phyloP scores from a whole-genome alignment of 208 protist species.

The Strigomonas culicis region DNA sequence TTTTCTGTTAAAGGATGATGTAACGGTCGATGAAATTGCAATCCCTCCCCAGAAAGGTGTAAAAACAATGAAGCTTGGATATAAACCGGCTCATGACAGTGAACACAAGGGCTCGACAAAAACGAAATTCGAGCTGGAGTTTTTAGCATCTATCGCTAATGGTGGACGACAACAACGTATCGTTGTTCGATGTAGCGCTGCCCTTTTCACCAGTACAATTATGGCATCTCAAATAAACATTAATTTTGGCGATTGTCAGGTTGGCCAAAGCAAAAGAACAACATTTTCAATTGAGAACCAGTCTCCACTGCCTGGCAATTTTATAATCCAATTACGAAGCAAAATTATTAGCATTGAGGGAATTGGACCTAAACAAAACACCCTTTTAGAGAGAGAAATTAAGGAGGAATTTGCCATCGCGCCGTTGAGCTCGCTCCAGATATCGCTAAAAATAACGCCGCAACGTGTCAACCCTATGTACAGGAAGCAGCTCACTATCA shows the following conservation, averaged over 20 bases:
- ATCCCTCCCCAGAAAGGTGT: conserved; percentile 41
- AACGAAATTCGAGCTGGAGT: conserved; percentile 74
- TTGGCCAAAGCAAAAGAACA: conserved; percentile 69
- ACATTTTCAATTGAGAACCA: conserved; percentile 79
- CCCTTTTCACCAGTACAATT: conserved; percentile 82
- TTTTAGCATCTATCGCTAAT: conserved; percentile 30
- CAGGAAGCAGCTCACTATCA: conserved; percentile 77
- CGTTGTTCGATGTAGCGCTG: conserved; percentile 56
- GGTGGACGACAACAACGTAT: conserved; percentile 45
- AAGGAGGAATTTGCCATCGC: conserved; percentile 71
- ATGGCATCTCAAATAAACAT: conserved; percentile 56
- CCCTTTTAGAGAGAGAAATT: conserved; percentile 31
- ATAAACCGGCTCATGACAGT: conserved; percentile 47
- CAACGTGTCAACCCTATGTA: conserved; percentile 87
- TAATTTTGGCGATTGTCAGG: conserved; percentile 82
- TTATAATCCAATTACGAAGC: conserved; percentile 74
- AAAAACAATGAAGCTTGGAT: conserved; percentile 38
- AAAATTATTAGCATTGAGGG: conserved; percentile 87
- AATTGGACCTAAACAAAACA: conserved; percentile 19
- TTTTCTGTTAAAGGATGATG: conserved; percentile 45
- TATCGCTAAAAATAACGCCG: conserved; percentile 73
- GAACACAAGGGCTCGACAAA: conserved; percentile 50
- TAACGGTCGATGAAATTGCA: conserved; percentile 48
- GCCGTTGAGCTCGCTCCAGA: conserved; percentile 49
- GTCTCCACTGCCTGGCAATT: conserved; percentile 62